Evolutionary conservation across 345 rosid species (phyloP), one percentile per base, ranked within the genome.

Genomic region (Syzygium aqueum): DNA sequence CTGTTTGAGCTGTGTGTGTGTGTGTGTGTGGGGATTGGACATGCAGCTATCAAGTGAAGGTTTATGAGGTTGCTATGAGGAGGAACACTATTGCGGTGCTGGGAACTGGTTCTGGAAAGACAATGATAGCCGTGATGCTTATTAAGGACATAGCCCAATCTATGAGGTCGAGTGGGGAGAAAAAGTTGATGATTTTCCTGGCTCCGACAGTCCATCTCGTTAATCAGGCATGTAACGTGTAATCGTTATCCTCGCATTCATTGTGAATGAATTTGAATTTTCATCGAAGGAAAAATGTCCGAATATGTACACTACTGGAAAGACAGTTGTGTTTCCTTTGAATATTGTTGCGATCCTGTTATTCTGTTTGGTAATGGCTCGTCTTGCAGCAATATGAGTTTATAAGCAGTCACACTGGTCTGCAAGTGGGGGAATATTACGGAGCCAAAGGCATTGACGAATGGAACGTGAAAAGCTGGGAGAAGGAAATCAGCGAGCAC

Each of bases 201-300:
- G 94, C 96, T 5, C 99, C 99, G 11, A 93, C 98, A 46, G 98
- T 95, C 57, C 93, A 91, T 92, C 95, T 95, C 86, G 98, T 95
- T 85, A 91, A 91, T 86, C 98, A 95, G 98, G 99, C 88, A 90
- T 37, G 82, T 73, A 22, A 37, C 49, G 7, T 37, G 27, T 73
- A 37, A 37, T 63, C 23, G 5, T 40, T 51, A 49, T 83, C 77
- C 12, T 16, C 2, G 82, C 17, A 6, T 33, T 37, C 43, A 17
- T 54, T 43, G 4, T 30, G 82, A 22, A 84, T 51, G 54, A 30
- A 56, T 52, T 30, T 84, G 27, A 84, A 84, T 53, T 84, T 17
- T 46, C n/a, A 28, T 84, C 10, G 49, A 53, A 40, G 82, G 25
- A 33, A 67, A 33, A 67, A 67, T 8, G 82, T 73, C 49, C 12